Evolutionary conservation across 805 yeast species (phyloP).

Genomic region (Metschnikowia noctiluminum): DNA sequence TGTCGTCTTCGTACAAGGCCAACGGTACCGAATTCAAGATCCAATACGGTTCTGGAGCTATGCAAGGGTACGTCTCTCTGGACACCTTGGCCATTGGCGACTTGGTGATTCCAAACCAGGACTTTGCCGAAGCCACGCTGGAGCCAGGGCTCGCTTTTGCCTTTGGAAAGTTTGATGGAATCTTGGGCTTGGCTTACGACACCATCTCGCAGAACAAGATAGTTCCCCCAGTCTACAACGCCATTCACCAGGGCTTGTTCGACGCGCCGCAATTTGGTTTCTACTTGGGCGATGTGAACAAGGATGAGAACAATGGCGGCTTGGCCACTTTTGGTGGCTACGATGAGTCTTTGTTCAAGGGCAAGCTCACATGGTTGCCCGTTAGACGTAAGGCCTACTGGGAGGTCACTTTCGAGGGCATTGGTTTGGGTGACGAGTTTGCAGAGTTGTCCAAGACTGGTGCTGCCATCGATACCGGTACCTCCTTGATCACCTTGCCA

Average conservation of each 20-base stretch:
- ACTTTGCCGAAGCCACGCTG: constrained; percentile 93
- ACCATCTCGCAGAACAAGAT: constrained; percentile 84
- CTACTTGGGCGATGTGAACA: constrained; percentile 76
- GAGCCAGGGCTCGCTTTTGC: constrained; percentile 99
- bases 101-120: constrained; percentile 80
- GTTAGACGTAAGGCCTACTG: constrained; percentile 99
- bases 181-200: constrained; percentile 91
- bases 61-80: constrained; percentile 89
- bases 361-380: constrained; percentile 92
- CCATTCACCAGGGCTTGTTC: constrained; percentile 73
- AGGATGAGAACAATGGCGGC: constrained; percentile 74
- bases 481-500: constrained; percentile 92
- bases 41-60: constrained; percentile 88
- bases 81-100: constrained; percentile 82
- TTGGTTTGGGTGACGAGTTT: constrained; percentile 88
- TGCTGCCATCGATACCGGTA: constrained; percentile 98
- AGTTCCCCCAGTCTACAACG: constrained; percentile 93
- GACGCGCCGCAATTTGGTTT: constrained; percentile 87
- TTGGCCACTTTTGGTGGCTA: constrained; percentile 94
- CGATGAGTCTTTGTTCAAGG: constrained; percentile 70
- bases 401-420: constrained; percentile 93
- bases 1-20: constrained; percentile 78
- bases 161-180: constrained; percentile 98
- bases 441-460: constrained; percentile 82
- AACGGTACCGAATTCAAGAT: constrained; percentile 86